Conservation (phyloP, 2,329 filamentous ascomycete genomes). For the Fusarium ambrosium region DNA sequence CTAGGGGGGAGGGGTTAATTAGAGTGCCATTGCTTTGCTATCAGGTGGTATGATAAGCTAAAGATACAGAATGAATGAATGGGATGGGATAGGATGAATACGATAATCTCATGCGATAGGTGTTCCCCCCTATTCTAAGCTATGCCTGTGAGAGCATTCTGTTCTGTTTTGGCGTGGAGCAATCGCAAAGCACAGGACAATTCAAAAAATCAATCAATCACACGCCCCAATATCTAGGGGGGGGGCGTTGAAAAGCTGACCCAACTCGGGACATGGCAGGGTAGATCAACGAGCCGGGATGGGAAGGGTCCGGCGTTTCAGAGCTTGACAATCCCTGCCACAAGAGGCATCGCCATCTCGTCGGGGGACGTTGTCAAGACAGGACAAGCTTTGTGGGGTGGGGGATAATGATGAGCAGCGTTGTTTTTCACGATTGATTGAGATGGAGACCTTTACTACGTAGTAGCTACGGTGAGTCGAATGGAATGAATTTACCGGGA, state of each 20-base stretch:
- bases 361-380: conserved; percentile 52
- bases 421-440: conserved; percentile 17
- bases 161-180: neutral
- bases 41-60: neutral
- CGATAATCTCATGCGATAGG: neutral
- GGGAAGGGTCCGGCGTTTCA: conserved; percentile 53
- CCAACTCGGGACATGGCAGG: conserved; percentile 5
- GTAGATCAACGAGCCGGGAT: conserved; percentile 44
- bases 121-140: neutral
- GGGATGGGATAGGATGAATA: neutral
- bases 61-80: neutral
- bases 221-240: neutral
- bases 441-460: conserved; percentile 3
- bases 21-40: neutral
- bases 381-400: conserved; percentile 56
- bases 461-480: neutral
- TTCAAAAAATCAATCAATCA: neutral
- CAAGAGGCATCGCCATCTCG: conserved; percentile 41
- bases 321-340: conserved; percentile 49
- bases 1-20: neutral
- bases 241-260: neutral
- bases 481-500: neutral
- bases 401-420: neutral
- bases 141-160: neutral
- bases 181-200: neutral